These are phyloP conservation scores for Rhodotorula sp. DNA, from an alignment of 1,284 basidiomycete species.

Conservation along the genomic window DNA sequence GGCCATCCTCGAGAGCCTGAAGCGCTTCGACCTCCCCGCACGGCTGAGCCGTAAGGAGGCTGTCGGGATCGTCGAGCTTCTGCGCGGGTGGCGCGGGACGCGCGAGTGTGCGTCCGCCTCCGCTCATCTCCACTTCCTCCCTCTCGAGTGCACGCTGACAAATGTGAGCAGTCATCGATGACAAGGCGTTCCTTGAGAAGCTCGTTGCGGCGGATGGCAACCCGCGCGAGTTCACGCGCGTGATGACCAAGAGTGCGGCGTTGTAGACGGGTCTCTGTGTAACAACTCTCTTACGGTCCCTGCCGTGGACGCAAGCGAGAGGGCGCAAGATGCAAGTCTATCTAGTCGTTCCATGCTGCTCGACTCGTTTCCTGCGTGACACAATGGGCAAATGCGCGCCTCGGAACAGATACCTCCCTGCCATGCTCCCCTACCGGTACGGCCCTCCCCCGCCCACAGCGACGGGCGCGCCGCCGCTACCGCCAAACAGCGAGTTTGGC, in stretches of 20 bases:
- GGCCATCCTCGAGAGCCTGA: constrained; percentile 45
- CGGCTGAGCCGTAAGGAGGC: constrained; percentile 51
- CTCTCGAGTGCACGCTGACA: neutral
- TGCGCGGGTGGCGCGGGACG: constrained; percentile 49
- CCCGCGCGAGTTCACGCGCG: constrained; percentile 24
- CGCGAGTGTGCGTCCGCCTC: constrained; percentile 46
- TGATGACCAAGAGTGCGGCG: constrained; percentile 12
- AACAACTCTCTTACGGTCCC: neutral
- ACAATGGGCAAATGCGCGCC: neutral
- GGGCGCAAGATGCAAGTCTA: neutral
- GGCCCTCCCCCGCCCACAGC: neutral
- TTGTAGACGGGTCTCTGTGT: constrained; percentile 6
- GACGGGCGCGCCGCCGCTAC: neutral
- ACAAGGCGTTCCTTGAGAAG: constrained; percentile 33
- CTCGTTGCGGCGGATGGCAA: constrained; percentile 34
- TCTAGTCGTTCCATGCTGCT: neutral
- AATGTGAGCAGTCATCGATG: constrained; percentile 23
- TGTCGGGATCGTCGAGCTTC: constrained; percentile 51
- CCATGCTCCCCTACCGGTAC: neutral
- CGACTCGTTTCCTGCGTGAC: too few relatives aligned
- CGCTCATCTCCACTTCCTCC: neutral
- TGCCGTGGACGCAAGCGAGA: too few relatives aligned
- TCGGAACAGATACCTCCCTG: neutral
- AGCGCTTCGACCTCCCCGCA: constrained; percentile 49
- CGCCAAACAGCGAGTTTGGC: constrained; percentile 1